Evolutionary conservation across 2,329 filamentous ascomycete genomes (phyloP), one percentile per base, ranked within the genome.

Genomic region (Cladobotryum protrusum): DNA sequence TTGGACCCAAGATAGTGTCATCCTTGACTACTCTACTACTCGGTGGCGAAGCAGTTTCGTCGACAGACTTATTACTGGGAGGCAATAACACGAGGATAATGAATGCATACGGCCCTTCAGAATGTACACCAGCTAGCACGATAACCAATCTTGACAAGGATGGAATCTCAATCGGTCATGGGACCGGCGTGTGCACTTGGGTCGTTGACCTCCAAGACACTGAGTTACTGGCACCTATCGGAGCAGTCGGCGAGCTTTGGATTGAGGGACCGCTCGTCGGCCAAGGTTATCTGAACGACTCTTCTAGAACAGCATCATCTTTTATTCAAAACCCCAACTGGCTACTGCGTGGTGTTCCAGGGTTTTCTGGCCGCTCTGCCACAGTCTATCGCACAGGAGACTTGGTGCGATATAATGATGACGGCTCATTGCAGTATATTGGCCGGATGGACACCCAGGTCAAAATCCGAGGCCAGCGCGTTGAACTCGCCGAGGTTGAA

Each of bases 361-460:
- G 36, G 8, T n/a, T 6, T 12, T n/a, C 47, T 74, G 72, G 61
- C 63, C 74, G 68, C n/a, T 57, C 58, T 35, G 14, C 20, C 33
- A 39, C 47, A 18, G 40, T 69, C 5, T 69, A 67, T 52, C 60
- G 60, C 41, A 68, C 67, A 1, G 67, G 67, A 20, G 67, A 69
- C 49, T 54, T 68, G n/a, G 66, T 58, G 9, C 51, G 52, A 18
- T 65, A 67, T 15, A 49, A 62, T 33, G 47, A 53, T 3, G 61
- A 72, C 49, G 66, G 67, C 6, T 54, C 54, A 32, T 57, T 74
- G 13, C 52, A 62, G 1, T 72, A 67, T 48, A 54, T 75, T 47
- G 76, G 75, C 43, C 66, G 77, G 35, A 75, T 74, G 54, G 77
- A 80, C 56, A 68, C 68, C 0, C 77, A 80, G 58, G 68, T 80